Evolutionary conservation across 177 flowering plant genomes (phyloP), one percentile per base, ranked within the genome.

Genomic region (Vitis hybrid): DNA sequence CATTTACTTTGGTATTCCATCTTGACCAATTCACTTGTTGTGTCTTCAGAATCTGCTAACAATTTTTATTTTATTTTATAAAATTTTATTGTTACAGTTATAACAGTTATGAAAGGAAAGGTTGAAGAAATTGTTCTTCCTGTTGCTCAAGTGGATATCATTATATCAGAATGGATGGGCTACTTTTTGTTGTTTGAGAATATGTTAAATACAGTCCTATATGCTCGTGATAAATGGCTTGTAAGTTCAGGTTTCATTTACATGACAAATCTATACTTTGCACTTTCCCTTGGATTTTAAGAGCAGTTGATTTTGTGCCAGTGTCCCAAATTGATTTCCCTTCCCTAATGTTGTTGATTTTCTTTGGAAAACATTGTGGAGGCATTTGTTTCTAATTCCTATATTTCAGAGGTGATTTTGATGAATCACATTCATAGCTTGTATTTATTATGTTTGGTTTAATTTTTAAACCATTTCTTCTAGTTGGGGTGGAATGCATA

Each of bases 81-180:
- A 11, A 53, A 8, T 71, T 65, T 57, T 11, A 2, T 63, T 72
- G 11, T 60, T 72, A 69, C 97, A 95, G 99, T 90, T 60, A 80
- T 95, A 75, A 95, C 99, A 4, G 95, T 95, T 73, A 75, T 93
- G 79, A 95, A 95, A 81, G 99, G 99, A 55, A 95, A 95, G 77
- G 74, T 95, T 69, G 99, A 95, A 80, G 99, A 95, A 75, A 79
- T 95, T 77, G 89, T 75, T 50, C 95, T 95, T 62, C 99, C 99
- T 47, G 90, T 91, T 53, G 68, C 84, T 31, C 84, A 93, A 83
- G 99, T 95, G 69, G 99, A 95, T 78, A 81, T 95, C 69, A 95
- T 95, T 22, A 85, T 95, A 62, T 95, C 99, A 54, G 99, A 95
- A 75, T 95, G 99, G 99, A 95, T 95, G 99, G 99, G 99, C 9